Evolutionary conservation across 805 yeast species (phyloP), one percentile per base, ranked within the genome.

Genomic region (Candida pseudofarinosa): DNA sequence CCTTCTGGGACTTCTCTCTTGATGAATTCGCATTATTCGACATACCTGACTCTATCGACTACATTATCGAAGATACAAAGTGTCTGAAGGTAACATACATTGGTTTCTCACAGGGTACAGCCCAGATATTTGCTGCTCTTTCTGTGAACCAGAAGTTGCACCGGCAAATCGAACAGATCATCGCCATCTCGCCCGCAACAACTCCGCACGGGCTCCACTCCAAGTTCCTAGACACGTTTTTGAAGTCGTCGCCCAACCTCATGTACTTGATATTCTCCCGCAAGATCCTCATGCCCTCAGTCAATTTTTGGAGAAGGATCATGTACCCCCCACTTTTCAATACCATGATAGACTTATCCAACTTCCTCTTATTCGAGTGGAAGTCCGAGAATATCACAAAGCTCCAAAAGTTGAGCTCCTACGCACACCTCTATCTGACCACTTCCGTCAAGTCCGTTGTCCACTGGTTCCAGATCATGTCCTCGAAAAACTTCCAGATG

Each of bases 391-490:
- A 91, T 62, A 91, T 93, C 50, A 66, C 80, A 28, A 70, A 75
- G 45, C 64, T 79, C 33, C 96, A 90, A 62, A 91, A 90, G 58
- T 65, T 80, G 38, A 74, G 86, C n/a, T 77, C 87, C 13, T 91
- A 88, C 62, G 80, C 88, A 14, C 97, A 93, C 60, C 69, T 91
- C 42, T 91, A 90, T 65, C 86, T 96, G 1, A 85, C 95, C 17
- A 88, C 98, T 0, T 81, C 90, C 2, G 98, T 90, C 19, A 91
- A 90, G 62, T 79, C 86, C 7, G 89, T 88, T 36, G 97, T 89
- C n/a, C 97, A 88, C 63, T 88, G 97, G 97, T 88, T 88, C 55
- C 96, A 88, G 63, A 90, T 91, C 41, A 86, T 91, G 47, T 73
- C 83, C 40, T 73, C 85, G 4, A 79, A 78, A 37, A 74, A 77